Conservation (phyloP, 805 yeast genomes). For the Yarrowia sp. region DNA sequence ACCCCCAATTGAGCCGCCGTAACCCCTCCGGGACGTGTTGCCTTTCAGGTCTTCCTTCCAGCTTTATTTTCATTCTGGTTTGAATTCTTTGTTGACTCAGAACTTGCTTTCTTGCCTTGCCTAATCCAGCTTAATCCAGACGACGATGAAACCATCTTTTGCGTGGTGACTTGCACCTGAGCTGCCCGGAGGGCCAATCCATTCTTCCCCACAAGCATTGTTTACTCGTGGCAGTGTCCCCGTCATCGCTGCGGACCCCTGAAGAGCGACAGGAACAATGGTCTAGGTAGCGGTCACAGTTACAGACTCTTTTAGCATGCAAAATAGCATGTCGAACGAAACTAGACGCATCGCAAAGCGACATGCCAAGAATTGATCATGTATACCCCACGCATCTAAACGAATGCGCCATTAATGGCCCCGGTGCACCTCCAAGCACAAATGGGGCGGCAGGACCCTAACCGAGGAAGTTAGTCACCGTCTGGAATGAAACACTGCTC, state of each 20-base stretch:
- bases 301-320: conserved; percentile 1
- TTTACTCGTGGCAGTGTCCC: conserved; percentile 26
- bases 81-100: conserved; percentile 11
- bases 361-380: neutral
- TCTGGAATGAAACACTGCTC: conserved; percentile 32
- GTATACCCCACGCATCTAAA: neutral
- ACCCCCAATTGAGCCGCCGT: neutral
- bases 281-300: conserved; percentile 5
- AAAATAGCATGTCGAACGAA: neutral
- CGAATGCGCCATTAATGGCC: neutral
- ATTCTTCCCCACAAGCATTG: conserved; percentile 33
- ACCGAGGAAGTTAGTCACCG: conserved; percentile 20
- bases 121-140: conserved; percentile 22
- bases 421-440: neutral
- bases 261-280: conserved; percentile 26
- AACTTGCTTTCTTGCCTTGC: conserved; percentile 14
- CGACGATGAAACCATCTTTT: conserved; percentile 27
- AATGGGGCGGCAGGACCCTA: conserved; percentile 14
- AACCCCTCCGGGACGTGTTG: conserved; percentile 18
- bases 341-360: neutral
- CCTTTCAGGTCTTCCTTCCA: conserved; percentile 13
- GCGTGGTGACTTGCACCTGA: conserved; percentile 28
- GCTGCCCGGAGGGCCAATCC: conserved; percentile 27
- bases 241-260: conserved; percentile 19
- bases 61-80: conserved; percentile 6